phyloP scores from a whole-genome alignment of 768 basidiomycete genomes.

The Sporobolomyces phaffii region DNA sequence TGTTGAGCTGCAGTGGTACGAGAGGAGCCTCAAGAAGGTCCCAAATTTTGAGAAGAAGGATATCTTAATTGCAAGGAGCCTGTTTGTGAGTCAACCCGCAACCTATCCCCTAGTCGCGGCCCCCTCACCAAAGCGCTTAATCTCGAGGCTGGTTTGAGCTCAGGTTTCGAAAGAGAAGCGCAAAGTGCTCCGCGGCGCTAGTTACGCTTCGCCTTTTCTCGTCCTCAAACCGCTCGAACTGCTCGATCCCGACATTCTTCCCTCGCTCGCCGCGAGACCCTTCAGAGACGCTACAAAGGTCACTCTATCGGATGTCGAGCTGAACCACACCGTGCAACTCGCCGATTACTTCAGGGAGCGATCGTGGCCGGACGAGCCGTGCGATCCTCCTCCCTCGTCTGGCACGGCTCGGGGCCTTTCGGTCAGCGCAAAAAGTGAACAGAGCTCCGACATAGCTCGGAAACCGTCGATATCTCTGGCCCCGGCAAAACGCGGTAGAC shows the following conservation, averaged over 20 bases:
- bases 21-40: neutral
- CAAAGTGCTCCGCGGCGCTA: no score
- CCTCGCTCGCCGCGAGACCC: neutral
- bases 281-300: neutral
- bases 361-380: no score
- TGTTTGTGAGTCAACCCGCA: no score
- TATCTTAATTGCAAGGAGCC: neutral
- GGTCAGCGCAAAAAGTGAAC: no score
- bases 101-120: no score
- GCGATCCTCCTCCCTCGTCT: no score
- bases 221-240: neutral
- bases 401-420: no score
- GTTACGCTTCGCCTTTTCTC: no score
- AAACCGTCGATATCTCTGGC: neutral
- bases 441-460: neutral
- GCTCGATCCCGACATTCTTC: no score
- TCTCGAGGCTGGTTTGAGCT: no score
- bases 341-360: neutral
- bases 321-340: slow-evolving; percentile 5
- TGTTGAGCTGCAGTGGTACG: slow-evolving; percentile 18
- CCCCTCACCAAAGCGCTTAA: no score
- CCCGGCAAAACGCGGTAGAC: neutral
- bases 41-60: neutral
- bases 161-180: no score
- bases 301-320: neutral